Evolutionary conservation across 2,329 filamentous ascomycete genomes (phyloP).

Genomic region (Domatiomyces globalis): DNA sequence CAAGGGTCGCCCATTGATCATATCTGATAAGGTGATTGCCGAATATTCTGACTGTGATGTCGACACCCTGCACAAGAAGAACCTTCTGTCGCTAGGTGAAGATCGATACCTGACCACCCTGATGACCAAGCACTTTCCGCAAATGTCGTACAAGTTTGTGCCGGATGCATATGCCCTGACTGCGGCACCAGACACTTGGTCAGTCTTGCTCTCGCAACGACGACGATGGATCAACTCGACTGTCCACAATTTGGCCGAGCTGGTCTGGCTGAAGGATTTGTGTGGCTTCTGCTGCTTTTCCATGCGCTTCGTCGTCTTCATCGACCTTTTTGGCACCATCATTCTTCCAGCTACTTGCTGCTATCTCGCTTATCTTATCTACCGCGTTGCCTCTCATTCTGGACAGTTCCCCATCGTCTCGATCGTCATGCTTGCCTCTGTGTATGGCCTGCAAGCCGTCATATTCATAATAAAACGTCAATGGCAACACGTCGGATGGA

Average conservation of each 20-base stretch:
- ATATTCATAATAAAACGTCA: slow-evolving; percentile 95
- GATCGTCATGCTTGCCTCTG: slow-evolving; percentile 72
- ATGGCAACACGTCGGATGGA: slow-evolving; percentile 98
- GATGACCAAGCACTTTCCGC: slow-evolving; percentile 95
- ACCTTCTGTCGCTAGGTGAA: slow-evolving; percentile 81
- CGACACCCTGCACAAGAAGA: slow-evolving; percentile 91
- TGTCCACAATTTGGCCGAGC: slow-evolving; percentile 84
- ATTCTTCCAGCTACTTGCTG: slow-evolving; percentile 78
- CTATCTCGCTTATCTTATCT: slow-evolving; percentile 80
- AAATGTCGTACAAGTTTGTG: slow-evolving; percentile 92
- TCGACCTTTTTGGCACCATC: slow-evolving; percentile 84
- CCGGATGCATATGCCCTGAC: slow-evolving; percentile 87
- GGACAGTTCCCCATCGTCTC: slow-evolving; percentile 78
- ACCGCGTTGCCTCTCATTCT: slow-evolving; percentile 51
- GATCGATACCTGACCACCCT: slow-evolving; percentile 94
- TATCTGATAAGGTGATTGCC: slow-evolving; percentile 70
- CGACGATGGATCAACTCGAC: slow-evolving; percentile 99
- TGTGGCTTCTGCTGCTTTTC: slow-evolving; percentile 98
- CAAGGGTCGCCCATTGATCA: slow-evolving; percentile 85
- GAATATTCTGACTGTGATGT: slow-evolving; percentile 84
- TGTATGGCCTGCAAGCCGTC: slow-evolving; percentile 89
- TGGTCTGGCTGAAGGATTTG: slow-evolving; percentile 81
- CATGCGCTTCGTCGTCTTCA: slow-evolving; percentile 91
- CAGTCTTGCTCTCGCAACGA: slow-evolving; percentile 87
- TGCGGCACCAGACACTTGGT: slow-evolving; percentile 86